A percentile compares a stretch with the other conserved stretches of the same genome.
Evolutionary conservation across 2,329 filamentous ascomycete genomes (phyloP).

Genomic region (Ascocoryne sarcoides): DNA sequence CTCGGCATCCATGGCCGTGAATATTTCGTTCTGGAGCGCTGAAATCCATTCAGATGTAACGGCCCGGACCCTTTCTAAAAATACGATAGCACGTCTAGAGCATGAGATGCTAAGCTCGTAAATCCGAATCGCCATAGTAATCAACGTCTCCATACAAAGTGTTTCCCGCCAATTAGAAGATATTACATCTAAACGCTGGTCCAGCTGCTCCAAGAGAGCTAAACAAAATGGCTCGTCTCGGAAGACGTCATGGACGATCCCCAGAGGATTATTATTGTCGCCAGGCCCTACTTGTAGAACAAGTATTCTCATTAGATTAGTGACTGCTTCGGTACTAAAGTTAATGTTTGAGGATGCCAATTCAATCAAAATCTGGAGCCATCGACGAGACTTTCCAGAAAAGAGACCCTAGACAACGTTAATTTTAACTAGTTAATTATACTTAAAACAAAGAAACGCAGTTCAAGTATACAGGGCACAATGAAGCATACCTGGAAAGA

Average conservation of each 20-base stretch:
- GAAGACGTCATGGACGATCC: conserved; percentile 42
- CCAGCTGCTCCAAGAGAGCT: conserved; percentile 39
- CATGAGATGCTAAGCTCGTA: conserved; percentile 20
- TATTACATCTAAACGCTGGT: conserved; percentile 38
- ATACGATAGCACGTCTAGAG: conserved; percentile 1
- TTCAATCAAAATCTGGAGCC: conserved; percentile 40
- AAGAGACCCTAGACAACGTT: conserved; percentile 25
- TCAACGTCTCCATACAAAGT: conserved; percentile 47
- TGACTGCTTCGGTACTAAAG: conserved; percentile 45
- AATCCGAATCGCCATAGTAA: conserved; percentile 40
- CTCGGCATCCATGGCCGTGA: conserved; percentile 30
- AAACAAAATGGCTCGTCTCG: conserved; percentile 40
- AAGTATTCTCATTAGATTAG: conserved; percentile 42
- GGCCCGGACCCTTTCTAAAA: conserved; percentile 35
- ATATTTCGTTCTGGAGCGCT: conserved; percentile 38
- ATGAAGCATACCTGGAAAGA: conserved; percentile 33
- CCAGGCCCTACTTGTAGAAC: conserved; percentile 46
- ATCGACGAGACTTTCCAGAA: conserved; percentile 35
- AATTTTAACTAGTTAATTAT: neutral
- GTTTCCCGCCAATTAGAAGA: conserved; percentile 49
- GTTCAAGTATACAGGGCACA: no score
- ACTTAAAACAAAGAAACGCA: neutral
- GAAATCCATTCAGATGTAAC: conserved; percentile 43
- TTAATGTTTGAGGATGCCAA: conserved; percentile 48
- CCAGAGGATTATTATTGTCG: conserved; percentile 27